These are phyloP conservation scores for Cladophialophora psammophila DNA, from an alignment of 2,329 filamentous ascomycete genomes.

Conservation along the genomic window DNA sequence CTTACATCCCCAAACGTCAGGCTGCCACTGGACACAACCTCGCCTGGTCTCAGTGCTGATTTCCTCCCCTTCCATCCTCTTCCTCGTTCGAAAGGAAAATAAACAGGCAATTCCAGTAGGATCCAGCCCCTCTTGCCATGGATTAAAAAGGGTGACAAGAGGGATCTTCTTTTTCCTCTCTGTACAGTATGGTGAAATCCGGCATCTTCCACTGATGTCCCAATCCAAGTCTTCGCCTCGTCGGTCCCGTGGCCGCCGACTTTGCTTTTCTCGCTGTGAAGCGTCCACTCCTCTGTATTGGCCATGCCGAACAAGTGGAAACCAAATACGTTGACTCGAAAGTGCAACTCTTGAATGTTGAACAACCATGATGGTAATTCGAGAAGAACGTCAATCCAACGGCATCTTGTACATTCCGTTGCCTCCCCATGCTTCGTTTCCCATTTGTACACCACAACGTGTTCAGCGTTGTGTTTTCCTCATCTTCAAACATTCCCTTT, in stretches of 20 bases:
- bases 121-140: conserved; percentile 13
- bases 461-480: conserved; percentile 11
- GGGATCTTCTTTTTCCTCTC: conserved; percentile 11
- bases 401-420: neutral
- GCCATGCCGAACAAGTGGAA: neutral
- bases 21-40: neutral
- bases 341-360: conserved; percentile 1
- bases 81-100: neutral
- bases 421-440: neutral
- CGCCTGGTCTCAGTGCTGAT: neutral
- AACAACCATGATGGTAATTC: neutral
- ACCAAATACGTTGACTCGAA: neutral
- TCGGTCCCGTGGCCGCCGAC: neutral
- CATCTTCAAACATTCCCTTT: neutral
- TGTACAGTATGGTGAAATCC: conserved; percentile 11
- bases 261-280: conserved; percentile 24
- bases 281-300: conserved; percentile 22
- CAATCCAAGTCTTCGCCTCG: neutral
- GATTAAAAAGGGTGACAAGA: conserved; percentile 10
- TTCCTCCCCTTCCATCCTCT: neutral
- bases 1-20: neutral
- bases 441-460: conserved; percentile 19
- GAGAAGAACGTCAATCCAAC: neutral
- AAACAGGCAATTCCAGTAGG: conserved; percentile 4
- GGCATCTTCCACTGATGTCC: neutral